A percentile compares a stretch with the other conserved stretches of the same genome.
Evolutionary conservation across 169 alveolate species (phyloP).

Genomic region (Plasmodium knowlesi): DNA sequence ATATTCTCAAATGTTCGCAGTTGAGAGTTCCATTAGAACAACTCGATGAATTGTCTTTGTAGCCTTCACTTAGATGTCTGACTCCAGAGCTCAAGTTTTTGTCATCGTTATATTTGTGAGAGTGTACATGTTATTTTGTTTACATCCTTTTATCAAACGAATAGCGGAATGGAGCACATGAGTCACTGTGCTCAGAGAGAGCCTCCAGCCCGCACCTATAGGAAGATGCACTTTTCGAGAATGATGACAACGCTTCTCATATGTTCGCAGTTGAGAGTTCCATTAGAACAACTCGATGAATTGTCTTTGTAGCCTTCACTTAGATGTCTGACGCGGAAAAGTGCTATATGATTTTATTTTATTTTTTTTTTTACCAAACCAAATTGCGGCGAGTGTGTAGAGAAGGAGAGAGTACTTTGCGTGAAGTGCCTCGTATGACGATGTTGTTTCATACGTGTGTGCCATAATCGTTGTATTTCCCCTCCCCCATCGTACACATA

Average conservation of each 20-base stretch:
- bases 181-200: not conserved
- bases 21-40: constrained; percentile 17
- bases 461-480: no score
- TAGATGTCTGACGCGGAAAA: constrained; percentile 72
- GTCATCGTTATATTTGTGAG: not conserved
- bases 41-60: constrained; percentile 33
- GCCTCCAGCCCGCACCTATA: not conserved
- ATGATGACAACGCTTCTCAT: constrained; percentile 55
- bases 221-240: constrained; percentile 10
- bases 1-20: constrained; percentile 70
- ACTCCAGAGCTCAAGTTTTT: not conserved
- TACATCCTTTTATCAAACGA: not conserved
- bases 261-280: constrained; percentile 60
- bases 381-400: no score
- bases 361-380: no score
- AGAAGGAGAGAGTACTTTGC: no score
- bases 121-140: not conserved
- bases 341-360: no score
- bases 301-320: constrained; percentile 62
- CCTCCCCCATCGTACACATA: no score
- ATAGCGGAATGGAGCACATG: not conserved
- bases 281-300: constrained; percentile 19
- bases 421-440: no score
- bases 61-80: constrained; percentile 78
- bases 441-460: no score